Base-by-base conservation (phyloP, 1,284 basidiomycete genomes). In the Anthracocystis panici-leucophaei region DNA sequence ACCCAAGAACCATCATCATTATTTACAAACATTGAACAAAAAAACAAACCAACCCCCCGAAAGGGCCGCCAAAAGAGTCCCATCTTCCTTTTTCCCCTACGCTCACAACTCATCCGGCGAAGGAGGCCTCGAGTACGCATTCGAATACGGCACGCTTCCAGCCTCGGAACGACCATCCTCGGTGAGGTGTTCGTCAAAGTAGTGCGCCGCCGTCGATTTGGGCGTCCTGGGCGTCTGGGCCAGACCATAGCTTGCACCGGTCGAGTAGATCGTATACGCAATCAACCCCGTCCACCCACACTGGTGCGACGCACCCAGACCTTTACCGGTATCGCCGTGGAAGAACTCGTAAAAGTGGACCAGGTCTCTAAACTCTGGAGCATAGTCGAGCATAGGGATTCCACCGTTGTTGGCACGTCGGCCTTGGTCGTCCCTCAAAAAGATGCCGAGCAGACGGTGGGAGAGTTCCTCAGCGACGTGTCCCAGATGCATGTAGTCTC, bases 291-390 rank as follows among this genome's bases (percentile, higher is more conserved):
- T 92, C 93, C 96, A 98, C 80, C 95, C 95, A 70, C 94, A 97
- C 86, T 99, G 96, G 87, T 99, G 96, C 6, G 93, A 95, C 1
- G 96, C 96, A 42, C 96, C 96, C 21, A 80, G 66, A 23, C 96
- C 96, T 65, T 91, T 90, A 11, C 95, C 96, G 68, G 89, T 91
- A 82, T 98, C 94, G 27, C 91, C 95, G 85, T 98, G 92, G 91
- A 98, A 98, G 88, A 93, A 97, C 92, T 96, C 95, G 85, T 95
- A 92, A 88, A 97, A 97, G 89, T 91, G 93, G 46, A 97, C 91
- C 84, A 97, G 96, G 85, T 98, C 94, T 50, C 93, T 89, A 90
- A 98, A 98, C 87, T 97, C 89, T n/a, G 95, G 94, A 85, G 98
- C 96, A 65, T 89, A 88, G 86, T 98, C 93, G 74, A 98, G 87